These are phyloP conservation scores for Mycena rebaudengoi DNA, from an alignment of 768 basidiomycete genomes.

Conservation along the genomic window DNA sequence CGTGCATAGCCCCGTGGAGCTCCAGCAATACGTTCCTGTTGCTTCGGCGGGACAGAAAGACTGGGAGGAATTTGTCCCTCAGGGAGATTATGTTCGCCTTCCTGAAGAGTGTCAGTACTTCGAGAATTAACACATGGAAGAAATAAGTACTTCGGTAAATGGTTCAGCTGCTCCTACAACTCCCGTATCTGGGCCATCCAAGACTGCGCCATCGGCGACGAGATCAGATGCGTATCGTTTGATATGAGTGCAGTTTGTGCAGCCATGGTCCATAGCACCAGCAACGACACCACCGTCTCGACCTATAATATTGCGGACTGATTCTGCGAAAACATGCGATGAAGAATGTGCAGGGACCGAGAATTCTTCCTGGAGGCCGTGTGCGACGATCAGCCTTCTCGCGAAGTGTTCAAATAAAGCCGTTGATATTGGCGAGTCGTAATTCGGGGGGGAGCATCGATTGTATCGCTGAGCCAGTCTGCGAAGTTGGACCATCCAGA, in stretches of 20 bases:
- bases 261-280: conserved; percentile 8
- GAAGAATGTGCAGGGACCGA: conserved; percentile 26
- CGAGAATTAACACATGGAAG: background rate
- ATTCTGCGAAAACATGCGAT: conserved; percentile 8
- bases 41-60: background rate
- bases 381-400: conserved; percentile 28
- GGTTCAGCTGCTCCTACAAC: background rate
- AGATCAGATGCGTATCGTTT: background rate
- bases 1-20: conserved; percentile 31
- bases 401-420: conserved; percentile 38
- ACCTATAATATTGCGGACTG: conserved; percentile 26
- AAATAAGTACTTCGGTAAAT: background rate
- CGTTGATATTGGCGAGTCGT: conserved; percentile 32
- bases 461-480: conserved; percentile 32
- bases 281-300: conserved; percentile 20
- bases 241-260: conserved; percentile 7
- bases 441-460: background rate
- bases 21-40: conserved; percentile 18
- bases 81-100: background rate
- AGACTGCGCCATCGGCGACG: background rate
- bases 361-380: conserved; percentile 17
- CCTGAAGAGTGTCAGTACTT: background rate
- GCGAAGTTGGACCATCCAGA: conserved; percentile 39
- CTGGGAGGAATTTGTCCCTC: background rate
- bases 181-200: background rate